phyloP scores from a whole-genome alignment of 352 stramenopile species.

The Globisporangium nodosum region DNA sequence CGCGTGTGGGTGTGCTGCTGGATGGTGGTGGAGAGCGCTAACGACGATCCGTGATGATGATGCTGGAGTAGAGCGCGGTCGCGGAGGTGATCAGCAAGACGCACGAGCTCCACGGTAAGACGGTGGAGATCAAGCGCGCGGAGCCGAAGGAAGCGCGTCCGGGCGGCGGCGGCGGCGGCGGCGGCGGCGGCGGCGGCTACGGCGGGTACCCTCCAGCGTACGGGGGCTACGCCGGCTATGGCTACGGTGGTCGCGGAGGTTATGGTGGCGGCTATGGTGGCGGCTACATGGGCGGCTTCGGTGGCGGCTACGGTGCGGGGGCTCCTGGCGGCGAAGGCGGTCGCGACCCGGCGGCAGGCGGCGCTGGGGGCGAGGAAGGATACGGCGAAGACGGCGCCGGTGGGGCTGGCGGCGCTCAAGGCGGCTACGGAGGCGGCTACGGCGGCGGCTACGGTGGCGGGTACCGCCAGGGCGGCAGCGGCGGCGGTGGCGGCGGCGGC shows the following conservation, averaged over 20 bases:
- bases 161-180: conserved; percentile 22
- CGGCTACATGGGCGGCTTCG: conserved; percentile 3
- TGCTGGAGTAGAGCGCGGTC: conserved; percentile 46
- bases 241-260: conserved; percentile 15
- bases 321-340: not conserved
- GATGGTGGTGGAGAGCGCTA: not conserved
- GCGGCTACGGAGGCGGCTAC: conserved; percentile 19
- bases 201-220: conserved; percentile 2
- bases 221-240: conserved; percentile 3
- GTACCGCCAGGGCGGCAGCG: not conserved
- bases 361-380: conserved; percentile 17
- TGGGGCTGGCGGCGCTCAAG: conserved; percentile 20
- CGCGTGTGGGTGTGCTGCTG: not conserved
- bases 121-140: conserved; percentile 86
- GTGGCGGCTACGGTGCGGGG: conserved; percentile 13
- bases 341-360: not conserved
- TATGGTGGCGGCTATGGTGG: conserved; percentile 20
- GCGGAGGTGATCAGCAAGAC: conserved; percentile 85
- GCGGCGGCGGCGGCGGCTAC: conserved; percentile 19
- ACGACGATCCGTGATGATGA: not conserved
- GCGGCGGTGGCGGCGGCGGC: conserved; percentile 6
- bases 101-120: conserved; percentile 90
- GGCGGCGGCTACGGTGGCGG: conserved; percentile 19
- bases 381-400: conserved; percentile 19
- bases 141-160: conserved; percentile 71